Conservation (phyloP, 306 rosid genomes). For the Gastrolobium bilobum region DNA sequence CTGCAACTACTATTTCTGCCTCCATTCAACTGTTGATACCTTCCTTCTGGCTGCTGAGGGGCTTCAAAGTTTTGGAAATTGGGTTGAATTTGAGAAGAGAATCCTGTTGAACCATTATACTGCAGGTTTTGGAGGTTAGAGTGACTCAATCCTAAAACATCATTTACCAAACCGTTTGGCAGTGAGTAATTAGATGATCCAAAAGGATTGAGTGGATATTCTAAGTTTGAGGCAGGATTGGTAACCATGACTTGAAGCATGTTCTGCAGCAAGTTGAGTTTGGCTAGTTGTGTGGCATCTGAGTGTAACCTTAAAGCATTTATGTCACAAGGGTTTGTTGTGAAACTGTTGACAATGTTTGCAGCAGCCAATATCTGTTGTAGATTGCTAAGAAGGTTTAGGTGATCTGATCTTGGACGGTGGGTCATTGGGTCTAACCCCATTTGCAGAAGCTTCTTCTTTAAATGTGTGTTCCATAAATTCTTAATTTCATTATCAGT, state of each 20-base stretch:
- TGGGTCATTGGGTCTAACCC: slow-evolving; percentile 86
- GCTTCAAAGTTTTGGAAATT: slow-evolving; percentile 49
- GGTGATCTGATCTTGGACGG: slow-evolving; percentile 68
- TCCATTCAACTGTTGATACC: slow-evolving; percentile 15
- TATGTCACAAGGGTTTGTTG: slow-evolving; percentile 52
- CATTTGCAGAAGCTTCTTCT: slow-evolving; percentile 82
- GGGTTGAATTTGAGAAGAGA: slow-evolving; percentile 50
- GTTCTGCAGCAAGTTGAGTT: slow-evolving; percentile 57
- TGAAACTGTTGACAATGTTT: slow-evolving; percentile 47
- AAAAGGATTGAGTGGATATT: slow-evolving; percentile 46
- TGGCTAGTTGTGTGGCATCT: slow-evolving; percentile 59
- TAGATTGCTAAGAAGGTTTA: slow-evolving; percentile 55
- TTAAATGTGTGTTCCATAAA: slow-evolving; percentile 85
- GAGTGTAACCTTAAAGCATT: slow-evolving; percentile 54
- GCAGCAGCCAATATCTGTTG: slow-evolving; percentile 67
- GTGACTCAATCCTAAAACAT: slow-evolving; percentile 49
- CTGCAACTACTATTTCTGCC: not conserved
- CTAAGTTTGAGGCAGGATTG: slow-evolving; percentile 29
- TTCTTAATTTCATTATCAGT: slow-evolving; percentile 89
- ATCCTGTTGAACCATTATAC: slow-evolving; percentile 41
- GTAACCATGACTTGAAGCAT: slow-evolving; percentile 50
- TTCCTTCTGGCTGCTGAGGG: slow-evolving; percentile 5
- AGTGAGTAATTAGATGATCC: slow-evolving; percentile 26
- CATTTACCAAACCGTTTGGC: slow-evolving; percentile 42
- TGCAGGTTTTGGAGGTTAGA: slow-evolving; percentile 36